These are phyloP conservation scores for Rhynchospora tenuis DNA, from an alignment of 176 grass and related monocot genomes.

Conservation along the genomic window DNA sequence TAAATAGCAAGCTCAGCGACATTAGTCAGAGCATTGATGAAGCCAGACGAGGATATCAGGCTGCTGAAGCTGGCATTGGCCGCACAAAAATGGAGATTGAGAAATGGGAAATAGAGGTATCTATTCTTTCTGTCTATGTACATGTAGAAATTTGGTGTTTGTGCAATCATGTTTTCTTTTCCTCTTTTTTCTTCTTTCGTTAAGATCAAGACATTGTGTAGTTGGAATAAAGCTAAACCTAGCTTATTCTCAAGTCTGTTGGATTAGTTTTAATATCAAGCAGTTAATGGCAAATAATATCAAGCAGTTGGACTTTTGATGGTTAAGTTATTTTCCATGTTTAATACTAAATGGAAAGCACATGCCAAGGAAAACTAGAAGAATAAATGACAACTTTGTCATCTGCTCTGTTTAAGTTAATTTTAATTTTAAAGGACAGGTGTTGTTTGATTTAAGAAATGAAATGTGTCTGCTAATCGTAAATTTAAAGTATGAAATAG, in stretches of 20 bases:
- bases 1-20: conserved; percentile 50
- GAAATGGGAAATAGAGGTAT: conserved; percentile 80
- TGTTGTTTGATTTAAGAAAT: neutral
- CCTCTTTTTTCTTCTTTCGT: neutral
- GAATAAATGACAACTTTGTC: neutral
- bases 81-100: conserved; percentile 68
- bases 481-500: neutral
- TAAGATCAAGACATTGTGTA: neutral
- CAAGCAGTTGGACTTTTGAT: neutral
- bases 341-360: neutral
- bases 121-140: neutral
- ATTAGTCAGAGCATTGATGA: conserved; percentile 54
- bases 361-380: neutral
- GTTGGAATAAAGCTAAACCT: neutral
- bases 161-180: neutral
- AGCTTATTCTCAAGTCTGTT: neutral
- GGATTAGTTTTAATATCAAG: neutral
- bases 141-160: neutral
- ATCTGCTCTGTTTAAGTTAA: neutral
- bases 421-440: neutral
- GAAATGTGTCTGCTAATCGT: neutral
- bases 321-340: neutral
- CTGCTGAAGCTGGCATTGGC: conserved; percentile 55
- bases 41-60: conserved; percentile 45
- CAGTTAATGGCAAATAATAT: neutral